Conservation (phyloP, 2,329 filamentous ascomycete genomes). For the Dactylellina sp. region DNA sequence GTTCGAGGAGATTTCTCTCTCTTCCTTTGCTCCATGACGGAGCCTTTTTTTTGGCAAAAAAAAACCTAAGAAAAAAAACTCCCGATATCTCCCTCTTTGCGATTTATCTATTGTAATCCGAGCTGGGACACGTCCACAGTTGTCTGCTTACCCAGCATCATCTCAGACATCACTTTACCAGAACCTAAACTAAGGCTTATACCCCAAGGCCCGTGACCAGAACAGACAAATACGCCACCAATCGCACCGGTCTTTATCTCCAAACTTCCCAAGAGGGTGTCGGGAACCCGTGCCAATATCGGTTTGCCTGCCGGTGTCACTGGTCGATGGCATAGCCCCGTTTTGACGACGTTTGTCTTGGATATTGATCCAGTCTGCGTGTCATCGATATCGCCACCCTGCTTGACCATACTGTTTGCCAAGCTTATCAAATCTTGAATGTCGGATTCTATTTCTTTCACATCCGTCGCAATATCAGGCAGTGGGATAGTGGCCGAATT, state of each 20-base stretch:
- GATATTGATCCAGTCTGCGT: conserved; percentile 60
- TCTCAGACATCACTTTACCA: conserved; percentile 76
- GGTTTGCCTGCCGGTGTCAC: conserved; percentile 74
- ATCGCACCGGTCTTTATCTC: conserved; percentile 67
- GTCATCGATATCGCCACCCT: conserved; percentile 5
- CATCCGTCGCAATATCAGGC: conserved; percentile 67
- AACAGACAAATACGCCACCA: conserved; percentile 75
- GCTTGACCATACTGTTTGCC: conserved; percentile 23
- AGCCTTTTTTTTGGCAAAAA: conserved; percentile 11
- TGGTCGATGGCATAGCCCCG: conserved; percentile 79
- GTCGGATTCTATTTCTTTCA: conserved; percentile 62
- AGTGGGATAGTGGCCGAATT: conserved; percentile 73
- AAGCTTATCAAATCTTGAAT: conserved; percentile 43
- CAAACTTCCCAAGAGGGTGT: conserved; percentile 69
- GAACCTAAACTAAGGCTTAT: conserved; percentile 75
- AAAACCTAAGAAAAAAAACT: conserved; percentile 3
- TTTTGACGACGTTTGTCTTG: conserved; percentile 73
- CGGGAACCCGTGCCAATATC: conserved; percentile 71
- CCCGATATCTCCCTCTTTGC: background rate
- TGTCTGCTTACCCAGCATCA: conserved; percentile 71
- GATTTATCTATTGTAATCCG: conserved; percentile 61
- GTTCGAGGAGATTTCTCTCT: background rate
- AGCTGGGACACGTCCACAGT: conserved; percentile 73
- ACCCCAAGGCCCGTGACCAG: conserved; percentile 83
- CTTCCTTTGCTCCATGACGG: background rate